Evolutionary conservation across 139 green algal species (phyloP), one percentile per base, ranked within the genome.

Genomic region (Micractinium sp.): DNA sequence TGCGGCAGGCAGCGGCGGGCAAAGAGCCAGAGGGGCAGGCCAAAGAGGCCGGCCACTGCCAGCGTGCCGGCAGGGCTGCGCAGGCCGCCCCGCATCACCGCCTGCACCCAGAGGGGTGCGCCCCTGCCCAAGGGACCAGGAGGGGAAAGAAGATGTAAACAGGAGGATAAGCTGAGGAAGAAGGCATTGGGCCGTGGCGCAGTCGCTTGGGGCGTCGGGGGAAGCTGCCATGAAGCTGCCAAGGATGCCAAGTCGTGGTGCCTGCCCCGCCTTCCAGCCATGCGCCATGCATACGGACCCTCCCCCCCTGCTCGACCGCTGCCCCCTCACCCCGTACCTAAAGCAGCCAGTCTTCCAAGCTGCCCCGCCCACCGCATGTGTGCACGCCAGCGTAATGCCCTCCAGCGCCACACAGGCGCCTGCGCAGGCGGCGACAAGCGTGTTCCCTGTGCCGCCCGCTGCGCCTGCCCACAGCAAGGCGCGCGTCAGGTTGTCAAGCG

Each of bases 21-120:
- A 89, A 90, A 95, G 5, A 93, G 36, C 93, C 93, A 95, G 47
- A 96, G 75, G 13, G 93, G 93, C 75, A 87, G 92, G 31, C 92
- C 93, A 81, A 93, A 93, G 3, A 96, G 92, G 0, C 93, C 93
- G 2, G 41, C 61, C 7, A 96, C 53, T 19, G 90, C 86, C 80
- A 93, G 81, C 1, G n/a, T 41, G 23, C 93, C 93, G 15, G 67
- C 13, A 1, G 93, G 91, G 19, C 85, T 93, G 33, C 74, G 88
- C 67, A 96, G 93, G 38, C 89, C 89, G 69, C 90, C 87, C 1
- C 63, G 35, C 85, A 94, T 93, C 18, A 94, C 88, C 0, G 56
- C 73, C 20, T 78, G 76, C 31, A 93, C 91, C 89, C 89, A 94
- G 22, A 27, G 78, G 0, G 92, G 92, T 1, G 91, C 85, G 0